Evolutionary conservation across 257 asterid species (phyloP).

Genomic region (Cinchona pubescens): DNA sequence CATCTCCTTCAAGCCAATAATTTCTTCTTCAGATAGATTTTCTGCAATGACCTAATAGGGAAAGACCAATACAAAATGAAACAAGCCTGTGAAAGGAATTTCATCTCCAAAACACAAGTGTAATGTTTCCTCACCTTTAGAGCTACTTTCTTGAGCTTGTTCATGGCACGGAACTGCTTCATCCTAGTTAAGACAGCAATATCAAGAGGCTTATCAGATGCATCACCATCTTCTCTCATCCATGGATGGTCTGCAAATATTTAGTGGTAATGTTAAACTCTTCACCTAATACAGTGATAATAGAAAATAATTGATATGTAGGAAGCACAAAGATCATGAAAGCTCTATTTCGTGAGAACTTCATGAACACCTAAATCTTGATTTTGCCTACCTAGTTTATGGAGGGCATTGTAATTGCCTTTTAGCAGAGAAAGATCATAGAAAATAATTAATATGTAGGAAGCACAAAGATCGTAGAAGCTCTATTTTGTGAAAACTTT

Average conservation of each 20-base stretch:
- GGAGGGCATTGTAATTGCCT: neutral
- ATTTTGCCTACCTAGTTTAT: neutral
- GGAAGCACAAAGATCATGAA: neutral
- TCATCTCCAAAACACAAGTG: constrained; percentile 4
- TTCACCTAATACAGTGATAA: neutral
- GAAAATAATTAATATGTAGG: neutral
- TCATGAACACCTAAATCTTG: neutral
- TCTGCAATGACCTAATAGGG: constrained; percentile 77
- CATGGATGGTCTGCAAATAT: constrained; percentile 76
- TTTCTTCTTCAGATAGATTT: constrained; percentile 94
- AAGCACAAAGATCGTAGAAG: neutral
- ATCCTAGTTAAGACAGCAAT: constrained; percentile 81
- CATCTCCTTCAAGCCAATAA: constrained; percentile 93
- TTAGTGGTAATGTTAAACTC: constrained; percentile 8
- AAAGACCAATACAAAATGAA: neutral
- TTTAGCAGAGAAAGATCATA: neutral
- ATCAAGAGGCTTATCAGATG: constrained; percentile 89
- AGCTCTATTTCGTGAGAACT: neutral
- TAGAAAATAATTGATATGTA: neutral
- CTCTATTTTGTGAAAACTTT: neutral
- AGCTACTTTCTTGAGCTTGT: constrained; percentile 94
- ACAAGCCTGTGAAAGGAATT: constrained; percentile 4
- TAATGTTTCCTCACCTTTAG: constrained; percentile 51
- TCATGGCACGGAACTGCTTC: constrained; percentile 97
- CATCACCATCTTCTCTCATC: constrained; percentile 97